Evolutionary conservation across 176 grass and related monocot species (phyloP).

Genomic region (Thalia dealbata): DNA sequence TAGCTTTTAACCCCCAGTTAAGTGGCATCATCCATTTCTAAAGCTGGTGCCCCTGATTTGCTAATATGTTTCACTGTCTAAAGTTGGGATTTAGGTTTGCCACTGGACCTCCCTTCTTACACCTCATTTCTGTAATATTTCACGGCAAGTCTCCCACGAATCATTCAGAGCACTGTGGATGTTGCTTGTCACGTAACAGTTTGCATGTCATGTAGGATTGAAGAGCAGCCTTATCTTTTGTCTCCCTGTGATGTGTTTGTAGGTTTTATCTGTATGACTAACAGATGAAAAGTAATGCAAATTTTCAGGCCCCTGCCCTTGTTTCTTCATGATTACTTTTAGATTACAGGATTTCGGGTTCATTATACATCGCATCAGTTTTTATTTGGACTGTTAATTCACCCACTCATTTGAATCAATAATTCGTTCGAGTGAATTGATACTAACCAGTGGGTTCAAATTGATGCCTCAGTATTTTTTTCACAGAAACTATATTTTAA

Average conservation of each 20-base stretch:
- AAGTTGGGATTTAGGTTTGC: background rate
- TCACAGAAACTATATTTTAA: too few relatives aligned
- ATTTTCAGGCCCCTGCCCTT: too few relatives aligned
- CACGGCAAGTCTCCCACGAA: background rate
- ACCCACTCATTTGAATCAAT: too few relatives aligned
- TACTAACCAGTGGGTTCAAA: too few relatives aligned
- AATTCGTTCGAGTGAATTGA: too few relatives aligned
- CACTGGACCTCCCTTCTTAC: background rate
- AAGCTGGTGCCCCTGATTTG: background rate
- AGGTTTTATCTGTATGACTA: background rate
- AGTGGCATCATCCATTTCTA: background rate
- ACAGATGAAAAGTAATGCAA: too few relatives aligned
- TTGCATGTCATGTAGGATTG: background rate
- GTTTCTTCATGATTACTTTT: too few relatives aligned
- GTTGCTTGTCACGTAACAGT: background rate
- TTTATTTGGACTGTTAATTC: too few relatives aligned
- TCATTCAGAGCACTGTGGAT: background rate
- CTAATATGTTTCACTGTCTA: background rate
- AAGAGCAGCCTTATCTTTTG: background rate
- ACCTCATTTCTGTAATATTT: background rate
- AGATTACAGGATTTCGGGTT: too few relatives aligned
- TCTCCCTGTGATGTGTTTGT: background rate
- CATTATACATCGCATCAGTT: too few relatives aligned
- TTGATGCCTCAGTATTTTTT: too few relatives aligned
- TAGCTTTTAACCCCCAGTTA: background rate